Conservation (phyloP, 305 asterid species). For the Solanum hybrid region DNA sequence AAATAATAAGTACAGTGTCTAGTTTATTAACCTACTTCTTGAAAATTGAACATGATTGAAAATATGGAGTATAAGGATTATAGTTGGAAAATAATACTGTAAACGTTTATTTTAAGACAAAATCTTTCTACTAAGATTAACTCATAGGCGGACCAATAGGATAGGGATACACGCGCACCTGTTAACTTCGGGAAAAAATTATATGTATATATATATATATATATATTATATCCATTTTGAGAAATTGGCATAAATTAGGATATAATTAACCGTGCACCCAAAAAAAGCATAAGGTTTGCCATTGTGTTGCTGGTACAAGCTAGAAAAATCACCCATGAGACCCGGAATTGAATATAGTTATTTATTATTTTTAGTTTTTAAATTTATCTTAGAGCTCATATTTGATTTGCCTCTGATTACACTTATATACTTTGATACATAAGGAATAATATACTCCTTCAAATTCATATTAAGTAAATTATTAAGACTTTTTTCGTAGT, state of each 20-base stretch:
- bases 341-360: too few relatives aligned
- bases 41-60: not conserved
- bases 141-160: not conserved
- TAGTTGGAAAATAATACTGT: not conserved
- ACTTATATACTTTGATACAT: too few relatives aligned
- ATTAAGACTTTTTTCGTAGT: too few relatives aligned
- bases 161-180: not conserved
- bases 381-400: not conserved
- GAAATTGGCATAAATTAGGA: too few relatives aligned
- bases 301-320: too few relatives aligned
- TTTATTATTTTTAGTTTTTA: too few relatives aligned
- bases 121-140: too few relatives aligned
- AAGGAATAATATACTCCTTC: not conserved
- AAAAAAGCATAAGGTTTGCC: not conserved
- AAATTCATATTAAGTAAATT: not conserved
- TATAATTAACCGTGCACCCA: too few relatives aligned
- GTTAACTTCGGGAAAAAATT: rapidly evolving
- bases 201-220: too few relatives aligned
- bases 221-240: too few relatives aligned
- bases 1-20: not conserved
- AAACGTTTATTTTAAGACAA: not conserved
- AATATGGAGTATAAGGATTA: not conserved
- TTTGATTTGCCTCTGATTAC: too few relatives aligned
- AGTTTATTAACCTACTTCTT: not conserved
- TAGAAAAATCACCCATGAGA: not conserved